phyloP scores from a whole-genome alignment of 257 asterid species.

The Solanum piurae region DNA sequence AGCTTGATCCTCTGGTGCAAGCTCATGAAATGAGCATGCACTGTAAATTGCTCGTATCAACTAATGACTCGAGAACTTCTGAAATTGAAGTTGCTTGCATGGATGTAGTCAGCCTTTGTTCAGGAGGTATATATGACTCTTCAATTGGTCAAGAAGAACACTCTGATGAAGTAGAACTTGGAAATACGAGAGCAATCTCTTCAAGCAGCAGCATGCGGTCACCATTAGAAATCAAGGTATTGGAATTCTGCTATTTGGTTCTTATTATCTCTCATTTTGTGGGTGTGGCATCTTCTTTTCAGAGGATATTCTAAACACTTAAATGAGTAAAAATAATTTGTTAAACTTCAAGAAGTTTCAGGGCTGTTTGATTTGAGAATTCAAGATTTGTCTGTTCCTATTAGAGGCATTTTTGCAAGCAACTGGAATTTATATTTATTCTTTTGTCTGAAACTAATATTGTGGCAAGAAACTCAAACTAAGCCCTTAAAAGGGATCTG shows the following conservation, averaged over 20 bases:
- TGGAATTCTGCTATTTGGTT: conserved; percentile 2
- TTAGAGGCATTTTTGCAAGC: background rate
- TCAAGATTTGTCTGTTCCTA: background rate
- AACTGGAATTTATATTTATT: background rate
- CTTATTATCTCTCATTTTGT: background rate
- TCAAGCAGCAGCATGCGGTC: conserved; percentile 17
- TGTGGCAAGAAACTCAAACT: background rate
- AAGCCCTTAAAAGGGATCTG: background rate
- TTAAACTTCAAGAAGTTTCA: background rate
- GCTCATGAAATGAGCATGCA: conserved; percentile 14
- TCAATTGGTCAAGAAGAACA: conserved; percentile 20
- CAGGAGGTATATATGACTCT: conserved; percentile 22
- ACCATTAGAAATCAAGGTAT: conserved; percentile 22
- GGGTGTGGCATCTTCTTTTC: background rate
- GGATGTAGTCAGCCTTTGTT: conserved; percentile 34
- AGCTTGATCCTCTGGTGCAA: conserved; percentile 5
- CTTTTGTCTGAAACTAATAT: background rate
- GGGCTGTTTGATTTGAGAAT: background rate
- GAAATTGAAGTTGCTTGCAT: conserved; percentile 49
- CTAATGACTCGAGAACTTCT: conserved; percentile 51
- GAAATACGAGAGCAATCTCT: conserved; percentile 7
- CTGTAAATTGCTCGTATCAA: conserved; percentile 42
- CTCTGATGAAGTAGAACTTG: conserved; percentile 13
- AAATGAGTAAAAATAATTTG: background rate
- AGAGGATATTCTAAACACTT: background rate